Evolutionary conservation across 1,284 basidiomycete species (phyloP).

Genomic region (Schizophyllum commune): DNA sequence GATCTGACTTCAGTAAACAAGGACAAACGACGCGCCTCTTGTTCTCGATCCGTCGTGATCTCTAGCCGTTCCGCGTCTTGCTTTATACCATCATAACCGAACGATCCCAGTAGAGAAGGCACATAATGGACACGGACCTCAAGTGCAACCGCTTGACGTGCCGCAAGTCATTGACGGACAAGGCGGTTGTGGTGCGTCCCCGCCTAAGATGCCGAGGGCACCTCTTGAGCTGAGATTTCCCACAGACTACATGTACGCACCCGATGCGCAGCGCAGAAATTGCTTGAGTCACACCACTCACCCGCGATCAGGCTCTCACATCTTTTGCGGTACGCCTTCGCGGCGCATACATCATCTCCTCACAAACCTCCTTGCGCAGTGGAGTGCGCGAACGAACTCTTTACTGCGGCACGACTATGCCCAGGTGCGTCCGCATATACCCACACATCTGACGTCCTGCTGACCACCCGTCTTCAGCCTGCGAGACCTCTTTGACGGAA

Average conservation of each 20-base stretch:
- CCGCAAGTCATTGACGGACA: slow-evolving; percentile 56
- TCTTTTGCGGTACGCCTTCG: slow-evolving; percentile 61
- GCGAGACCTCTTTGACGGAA: slow-evolving; percentile 71
- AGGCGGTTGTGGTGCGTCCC: slow-evolving; percentile 71
- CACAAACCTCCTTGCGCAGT: slow-evolving; percentile 32
- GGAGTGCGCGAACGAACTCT: slow-evolving; percentile 77
- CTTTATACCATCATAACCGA: background rate
- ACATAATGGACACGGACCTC: slow-evolving; percentile 43
- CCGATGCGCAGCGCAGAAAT: background rate
- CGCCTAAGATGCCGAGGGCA: background rate
- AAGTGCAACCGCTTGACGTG: slow-evolving; percentile 73
- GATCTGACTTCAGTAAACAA: too few species aligned
- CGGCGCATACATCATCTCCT: slow-evolving; percentile 1
- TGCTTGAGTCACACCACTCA: background rate
- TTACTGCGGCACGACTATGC: slow-evolving; percentile 67
- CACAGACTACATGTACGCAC: slow-evolving; percentile 45
- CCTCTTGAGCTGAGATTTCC: too few species aligned
- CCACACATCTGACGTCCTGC: background rate
- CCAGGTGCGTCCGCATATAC: slow-evolving; percentile 41
- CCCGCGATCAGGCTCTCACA: slow-evolving; percentile 55
- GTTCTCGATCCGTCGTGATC: background rate
- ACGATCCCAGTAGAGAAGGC: background rate
- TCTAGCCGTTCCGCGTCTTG: background rate
- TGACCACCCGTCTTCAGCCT: slow-evolving; percentile 38
- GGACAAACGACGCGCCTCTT: background rate